These are phyloP conservation scores for Cutaneotrichosporon arboriforme DNA, from an alignment of 1,284 basidiomycete species.

Conservation along the genomic window DNA sequence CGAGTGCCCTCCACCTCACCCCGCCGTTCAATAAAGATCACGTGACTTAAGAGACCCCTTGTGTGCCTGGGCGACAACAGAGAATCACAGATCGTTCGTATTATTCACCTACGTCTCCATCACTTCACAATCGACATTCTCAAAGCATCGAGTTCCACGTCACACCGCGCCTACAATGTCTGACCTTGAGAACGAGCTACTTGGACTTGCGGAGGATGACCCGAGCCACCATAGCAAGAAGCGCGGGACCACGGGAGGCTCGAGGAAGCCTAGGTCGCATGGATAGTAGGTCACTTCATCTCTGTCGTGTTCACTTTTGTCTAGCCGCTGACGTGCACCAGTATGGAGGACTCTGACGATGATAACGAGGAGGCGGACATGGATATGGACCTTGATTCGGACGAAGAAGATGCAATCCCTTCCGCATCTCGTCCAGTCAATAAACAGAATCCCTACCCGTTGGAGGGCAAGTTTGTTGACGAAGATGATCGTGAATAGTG, in stretches of 20 bases:
- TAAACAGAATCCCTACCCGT: constrained; percentile 63
- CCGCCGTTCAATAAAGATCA: too few species aligned
- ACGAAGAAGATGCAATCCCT: constrained; percentile 22
- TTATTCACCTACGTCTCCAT: too few species aligned
- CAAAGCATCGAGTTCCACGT: too few species aligned
- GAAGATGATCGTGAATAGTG: constrained; percentile 74
- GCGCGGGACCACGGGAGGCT: constrained; percentile 21
- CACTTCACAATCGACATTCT: too few species aligned
- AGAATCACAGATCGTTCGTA: too few species aligned
- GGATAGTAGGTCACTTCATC: constrained; percentile 12
- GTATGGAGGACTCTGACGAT: constrained; percentile 21
- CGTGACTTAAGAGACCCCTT: too few species aligned
- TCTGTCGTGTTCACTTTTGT: not conserved
- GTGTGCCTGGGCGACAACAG: too few species aligned
- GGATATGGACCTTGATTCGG: constrained; percentile 42
- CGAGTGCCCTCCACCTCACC: too few species aligned
- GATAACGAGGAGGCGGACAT: constrained; percentile 30
- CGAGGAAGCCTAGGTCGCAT: constrained; percentile 29
- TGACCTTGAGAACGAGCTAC: constrained; percentile 47
- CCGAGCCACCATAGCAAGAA: constrained; percentile 33
- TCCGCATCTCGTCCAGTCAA: constrained; percentile 1
- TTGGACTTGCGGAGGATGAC: constrained; percentile 47
- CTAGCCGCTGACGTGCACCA: constrained; percentile 3
- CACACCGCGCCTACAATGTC: constrained; percentile 39
- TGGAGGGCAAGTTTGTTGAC: constrained; percentile 83